Evolutionary conservation across 345 rosid genomes (phyloP), one percentile per base, ranked within the genome.

Genomic region (Eucalyptus leucophloia): DNA sequence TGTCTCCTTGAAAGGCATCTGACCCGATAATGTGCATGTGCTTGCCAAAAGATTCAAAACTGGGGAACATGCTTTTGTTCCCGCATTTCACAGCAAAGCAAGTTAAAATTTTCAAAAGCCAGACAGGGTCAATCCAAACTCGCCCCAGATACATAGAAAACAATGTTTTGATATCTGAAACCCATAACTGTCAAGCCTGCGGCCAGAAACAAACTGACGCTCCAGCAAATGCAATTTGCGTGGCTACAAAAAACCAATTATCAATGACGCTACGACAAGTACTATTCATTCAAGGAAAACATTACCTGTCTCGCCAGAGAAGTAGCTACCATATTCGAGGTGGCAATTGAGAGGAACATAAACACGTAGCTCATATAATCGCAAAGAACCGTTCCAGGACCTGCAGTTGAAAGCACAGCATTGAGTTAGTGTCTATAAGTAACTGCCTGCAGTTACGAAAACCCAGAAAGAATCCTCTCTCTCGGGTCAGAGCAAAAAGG

Each of bases 381-480:
- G 91, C 96, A 95, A n/a, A 95, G 77, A 85, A 95, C 95, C 16
- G 96, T 95, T 86, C 92, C 94, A 26, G 96, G 96, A 42, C 95
- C 95, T 93, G 93, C 89, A 56, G 87, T 87, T 32, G 19, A 87
- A 53, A 87, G 54, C 23, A 65, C 56, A 54, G 49, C 81, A 18
- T 34, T 40, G 37, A 32, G 80, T 67, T 32, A 3, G 18, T 32
- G 42, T 16, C 18, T 7, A 1, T 67, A 67, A 32, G 81, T 34
- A 34, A 37, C 81, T 5, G 7, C 37, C 81, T 2, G 44, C 13
- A 34, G 81, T 69, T 69, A 34, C 21, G 24, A 18, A 69, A 69
- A 69, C 9, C 81, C 81, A 69, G 81, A 69, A 69, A 34, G 81
- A 69, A 69, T 69, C 44, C 44, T 69, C 44, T 34, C 13, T 34